These are phyloP conservation scores for Phaeomoniella chlamydospora DNA, from an alignment of 2,329 filamentous ascomycete genomes.

Conservation along the genomic window DNA sequence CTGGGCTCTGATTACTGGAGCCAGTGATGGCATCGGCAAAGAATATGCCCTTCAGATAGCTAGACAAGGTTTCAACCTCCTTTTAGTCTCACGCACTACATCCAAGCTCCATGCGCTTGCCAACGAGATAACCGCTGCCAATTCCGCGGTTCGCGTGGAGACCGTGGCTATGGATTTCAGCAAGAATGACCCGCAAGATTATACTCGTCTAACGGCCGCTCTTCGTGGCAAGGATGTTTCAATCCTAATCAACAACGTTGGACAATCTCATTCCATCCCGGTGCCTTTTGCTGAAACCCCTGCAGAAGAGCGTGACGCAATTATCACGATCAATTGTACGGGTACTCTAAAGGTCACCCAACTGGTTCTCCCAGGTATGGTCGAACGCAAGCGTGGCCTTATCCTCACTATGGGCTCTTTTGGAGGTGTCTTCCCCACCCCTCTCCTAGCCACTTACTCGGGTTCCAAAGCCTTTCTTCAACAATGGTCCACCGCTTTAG, in stretches of 20 bases:
- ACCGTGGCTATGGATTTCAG: conserved; percentile 85
- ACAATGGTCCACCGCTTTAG: conserved; percentile 82
- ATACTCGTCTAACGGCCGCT: conserved; percentile 53
- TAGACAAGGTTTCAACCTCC: conserved; percentile 79
- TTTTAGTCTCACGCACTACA: conserved; percentile 89
- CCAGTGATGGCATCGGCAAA: conserved; percentile 92
- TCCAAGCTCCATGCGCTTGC: conserved; percentile 74
- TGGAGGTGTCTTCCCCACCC: conserved; percentile 80
- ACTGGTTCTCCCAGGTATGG: conserved; percentile 71
- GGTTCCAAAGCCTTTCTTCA: conserved; percentile 97
- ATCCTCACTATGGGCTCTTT: conserved; percentile 97
- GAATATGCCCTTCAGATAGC: conserved; percentile 89
- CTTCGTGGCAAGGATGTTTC: conserved; percentile 64
- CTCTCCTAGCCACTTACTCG: conserved; percentile 87
- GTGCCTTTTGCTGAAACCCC: conserved; percentile 73
- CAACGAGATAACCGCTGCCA: conserved; percentile 57
- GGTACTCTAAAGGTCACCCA: conserved; percentile 82
- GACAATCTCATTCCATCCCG: conserved; percentile 84
- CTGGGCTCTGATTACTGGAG: conserved; percentile 90
- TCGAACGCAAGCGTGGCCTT: conserved; percentile 68
- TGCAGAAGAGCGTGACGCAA: conserved; percentile 68
- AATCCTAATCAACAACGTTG: conserved; percentile 93
- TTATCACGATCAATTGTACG: conserved; percentile 89
- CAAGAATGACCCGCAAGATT: conserved; percentile 58
- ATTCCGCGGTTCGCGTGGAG: conserved; percentile 57